Percentiles rank a stretch among this genome's conserved stretches.
These are phyloP conservation scores for Paspalum vaginatum DNA, from an alignment of 176 grass and related monocot species.

Conservation along the genomic window DNA sequence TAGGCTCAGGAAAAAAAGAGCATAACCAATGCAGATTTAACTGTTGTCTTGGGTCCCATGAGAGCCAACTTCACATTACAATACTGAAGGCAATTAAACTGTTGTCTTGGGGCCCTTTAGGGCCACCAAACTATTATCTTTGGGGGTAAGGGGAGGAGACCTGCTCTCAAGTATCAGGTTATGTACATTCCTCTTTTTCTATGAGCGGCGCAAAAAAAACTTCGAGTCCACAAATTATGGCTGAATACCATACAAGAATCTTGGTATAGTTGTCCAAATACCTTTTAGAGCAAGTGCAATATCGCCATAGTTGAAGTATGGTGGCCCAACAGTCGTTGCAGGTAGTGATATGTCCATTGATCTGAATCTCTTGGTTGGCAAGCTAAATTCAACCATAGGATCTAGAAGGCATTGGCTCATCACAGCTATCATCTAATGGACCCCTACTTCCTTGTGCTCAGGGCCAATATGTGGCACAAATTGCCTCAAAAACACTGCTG, in stretches of 20 bases:
- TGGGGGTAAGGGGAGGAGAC: constrained; percentile 57
- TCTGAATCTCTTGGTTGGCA: constrained; percentile 48
- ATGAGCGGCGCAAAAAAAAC: constrained; percentile 59
- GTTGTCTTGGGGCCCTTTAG: constrained; percentile 67
- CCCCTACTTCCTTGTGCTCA: constrained; percentile 31
- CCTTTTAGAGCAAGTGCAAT: constrained; percentile 77
- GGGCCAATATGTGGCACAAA: too few species aligned
- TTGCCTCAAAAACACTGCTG: too few species aligned
- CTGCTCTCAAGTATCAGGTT: constrained; percentile 70
- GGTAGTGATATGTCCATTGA: constrained; percentile 43
- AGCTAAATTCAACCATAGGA: constrained; percentile 74
- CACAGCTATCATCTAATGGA: constrained; percentile 30
- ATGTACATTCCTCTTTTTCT: constrained; percentile 82
- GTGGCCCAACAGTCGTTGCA: constrained; percentile 63
- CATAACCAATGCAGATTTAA: neutral
- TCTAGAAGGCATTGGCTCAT: constrained; percentile 52
- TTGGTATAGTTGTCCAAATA: constrained; percentile 65
- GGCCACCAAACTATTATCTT: constrained; percentile 81
- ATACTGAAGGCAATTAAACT: constrained; percentile 92
- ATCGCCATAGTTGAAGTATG: constrained; percentile 88
- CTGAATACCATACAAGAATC: constrained; percentile 66
- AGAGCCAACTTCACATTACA: constrained; percentile 41
- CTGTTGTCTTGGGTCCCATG: too few species aligned
- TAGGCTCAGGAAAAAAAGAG: neutral
- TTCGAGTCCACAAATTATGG: constrained; percentile 90